phyloP scores from a whole-genome alignment of 257 asterid genomes.

The Haberlea rhodopensis region DNA sequence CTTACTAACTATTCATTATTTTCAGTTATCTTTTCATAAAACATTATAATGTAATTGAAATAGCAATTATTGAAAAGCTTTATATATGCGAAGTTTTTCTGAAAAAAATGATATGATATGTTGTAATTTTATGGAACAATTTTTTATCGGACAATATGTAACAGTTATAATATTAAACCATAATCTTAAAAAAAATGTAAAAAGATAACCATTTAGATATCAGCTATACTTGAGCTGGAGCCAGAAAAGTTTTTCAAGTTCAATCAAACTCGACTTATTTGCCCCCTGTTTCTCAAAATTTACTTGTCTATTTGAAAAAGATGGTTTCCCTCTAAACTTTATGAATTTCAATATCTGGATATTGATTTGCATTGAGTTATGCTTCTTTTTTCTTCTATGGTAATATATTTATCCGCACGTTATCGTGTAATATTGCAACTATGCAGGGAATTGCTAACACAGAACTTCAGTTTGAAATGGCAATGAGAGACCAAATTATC shows the following conservation, averaged over 20 bases:
- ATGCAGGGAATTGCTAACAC: slow-evolving; percentile 80
- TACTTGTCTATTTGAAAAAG: slow-evolving; percentile 4
- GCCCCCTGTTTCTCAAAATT: background rate
- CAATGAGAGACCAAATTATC: slow-evolving; percentile 89
- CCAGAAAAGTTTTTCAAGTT: background rate
- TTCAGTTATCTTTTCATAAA: no score
- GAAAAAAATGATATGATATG: background rate
- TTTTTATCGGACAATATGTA: background rate
- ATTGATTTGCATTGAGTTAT: background rate
- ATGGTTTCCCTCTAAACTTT: slow-evolving; percentile 6
- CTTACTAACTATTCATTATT: background rate
- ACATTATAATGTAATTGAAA: background rate
- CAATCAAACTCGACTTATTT: background rate
- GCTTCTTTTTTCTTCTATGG: slow-evolving; percentile 15
- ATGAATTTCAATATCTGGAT: no score
- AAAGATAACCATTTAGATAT: background rate
- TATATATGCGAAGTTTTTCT: background rate
- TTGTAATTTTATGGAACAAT: background rate
- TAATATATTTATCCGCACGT: slow-evolving; percentile 6
- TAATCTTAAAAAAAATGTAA: background rate
- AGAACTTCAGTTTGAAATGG: slow-evolving; percentile 94
- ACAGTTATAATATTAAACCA: background rate
- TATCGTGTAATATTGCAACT: slow-evolving; percentile 17
- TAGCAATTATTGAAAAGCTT: no score
- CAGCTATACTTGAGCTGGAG: background rate